These are phyloP conservation scores for Epichloe scottii DNA, from an alignment of 2,329 filamentous ascomycete genomes.

Conservation along the genomic window DNA sequence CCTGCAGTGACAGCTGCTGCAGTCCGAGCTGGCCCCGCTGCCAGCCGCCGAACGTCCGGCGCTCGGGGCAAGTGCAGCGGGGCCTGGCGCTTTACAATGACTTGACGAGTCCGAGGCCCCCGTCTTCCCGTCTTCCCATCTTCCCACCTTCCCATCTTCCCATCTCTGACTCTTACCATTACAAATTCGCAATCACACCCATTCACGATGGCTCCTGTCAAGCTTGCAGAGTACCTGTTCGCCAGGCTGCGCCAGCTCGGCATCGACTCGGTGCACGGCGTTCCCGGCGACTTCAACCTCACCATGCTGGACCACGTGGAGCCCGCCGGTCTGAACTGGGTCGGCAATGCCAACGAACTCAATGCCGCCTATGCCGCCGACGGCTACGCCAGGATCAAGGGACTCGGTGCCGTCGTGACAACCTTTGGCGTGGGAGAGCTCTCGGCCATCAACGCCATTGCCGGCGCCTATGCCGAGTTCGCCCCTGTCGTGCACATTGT, in stretches of 20 bases:
- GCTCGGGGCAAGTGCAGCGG: background rate
- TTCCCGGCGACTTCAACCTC: conserved; percentile 32
- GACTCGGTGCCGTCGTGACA: conserved; percentile 37
- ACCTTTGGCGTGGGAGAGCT: conserved; percentile 48
- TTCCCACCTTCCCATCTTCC: too few species aligned
- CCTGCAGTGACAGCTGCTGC: background rate
- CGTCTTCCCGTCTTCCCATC: too few species aligned
- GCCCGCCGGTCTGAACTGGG: conserved; percentile 26
- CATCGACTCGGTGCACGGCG: conserved; percentile 40
- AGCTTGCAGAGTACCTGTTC: conserved; percentile 38
- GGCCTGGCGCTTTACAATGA: background rate
- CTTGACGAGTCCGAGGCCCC: too few species aligned
- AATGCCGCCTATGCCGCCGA: conserved; percentile 46
- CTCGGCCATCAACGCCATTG: conserved; percentile 46
- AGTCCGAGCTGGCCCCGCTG: conserved; percentile 1
- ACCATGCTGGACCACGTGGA: conserved; percentile 24
- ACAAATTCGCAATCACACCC: background rate
- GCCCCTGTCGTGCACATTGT: conserved; percentile 46
- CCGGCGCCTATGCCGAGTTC: conserved; percentile 44
- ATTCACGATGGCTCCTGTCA: conserved; percentile 4
- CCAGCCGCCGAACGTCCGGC: background rate
- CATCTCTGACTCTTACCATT: background rate
- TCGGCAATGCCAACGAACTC: conserved; percentile 45
- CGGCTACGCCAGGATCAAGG: conserved; percentile 43
- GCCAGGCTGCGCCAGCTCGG: conserved; percentile 45